These are phyloP conservation scores for Dipteronia dyeriana DNA, from an alignment of 345 rosid species.

Conservation along the genomic window DNA sequence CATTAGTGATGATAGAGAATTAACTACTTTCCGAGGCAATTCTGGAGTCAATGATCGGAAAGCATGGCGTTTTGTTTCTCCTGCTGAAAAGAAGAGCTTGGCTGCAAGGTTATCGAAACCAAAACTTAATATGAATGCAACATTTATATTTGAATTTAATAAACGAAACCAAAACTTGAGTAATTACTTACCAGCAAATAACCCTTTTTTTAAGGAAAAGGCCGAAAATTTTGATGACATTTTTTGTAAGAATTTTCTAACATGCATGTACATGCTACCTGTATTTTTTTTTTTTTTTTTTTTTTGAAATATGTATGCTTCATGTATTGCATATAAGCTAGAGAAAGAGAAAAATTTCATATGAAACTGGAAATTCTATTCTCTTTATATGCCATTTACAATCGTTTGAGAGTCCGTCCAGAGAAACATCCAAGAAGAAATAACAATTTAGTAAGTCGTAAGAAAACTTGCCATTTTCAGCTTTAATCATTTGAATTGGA, in stretches of 20 bases:
- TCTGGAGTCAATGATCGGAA: conserved; percentile 73
- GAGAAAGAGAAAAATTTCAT: background rate
- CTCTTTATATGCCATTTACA: background rate
- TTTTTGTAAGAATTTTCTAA: background rate
- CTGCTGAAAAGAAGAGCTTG: conserved; percentile 49
- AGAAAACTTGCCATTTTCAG: background rate
- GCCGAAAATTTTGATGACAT: background rate
- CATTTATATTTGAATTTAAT: too few species aligned
- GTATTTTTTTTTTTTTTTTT: too few species aligned
- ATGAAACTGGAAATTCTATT: background rate
- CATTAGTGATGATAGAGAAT: conserved; percentile 48
- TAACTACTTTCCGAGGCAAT: conserved; percentile 63
- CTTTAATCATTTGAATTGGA: background rate
- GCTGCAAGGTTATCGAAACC: conserved; percentile 54
- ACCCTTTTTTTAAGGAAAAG: too few species aligned
- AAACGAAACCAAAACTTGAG: too few species aligned
- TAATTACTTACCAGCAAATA: too few species aligned
- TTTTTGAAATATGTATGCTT: too few species aligned
- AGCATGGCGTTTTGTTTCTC: conserved; percentile 81
- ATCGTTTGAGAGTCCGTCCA: background rate
- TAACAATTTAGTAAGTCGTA: background rate
- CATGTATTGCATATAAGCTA: background rate
- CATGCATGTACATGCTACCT: too few species aligned
- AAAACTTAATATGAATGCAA: too few species aligned
- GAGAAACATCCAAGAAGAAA: conserved; percentile 25